phyloP scores from a whole-genome alignment of 176 grass and related monocot genomes.

The Rhynchospora tenuis region DNA sequence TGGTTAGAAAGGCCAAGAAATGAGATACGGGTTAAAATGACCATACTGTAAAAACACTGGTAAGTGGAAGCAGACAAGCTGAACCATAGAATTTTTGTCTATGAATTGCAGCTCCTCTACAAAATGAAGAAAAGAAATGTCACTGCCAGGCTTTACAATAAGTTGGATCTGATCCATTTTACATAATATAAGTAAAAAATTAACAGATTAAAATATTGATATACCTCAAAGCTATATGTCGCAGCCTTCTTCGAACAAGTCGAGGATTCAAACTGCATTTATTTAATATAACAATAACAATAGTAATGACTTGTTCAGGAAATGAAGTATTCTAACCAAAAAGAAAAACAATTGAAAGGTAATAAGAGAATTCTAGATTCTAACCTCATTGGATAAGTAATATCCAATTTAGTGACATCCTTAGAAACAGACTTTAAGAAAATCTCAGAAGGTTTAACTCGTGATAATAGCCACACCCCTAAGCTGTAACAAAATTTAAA shows the following conservation, averaged over 20 bases:
- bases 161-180: neutral
- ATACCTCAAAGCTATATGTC: slow-evolving; percentile 85
- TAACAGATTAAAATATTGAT: slow-evolving; percentile 14
- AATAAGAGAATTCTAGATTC: neutral
- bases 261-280: slow-evolving; percentile 81
- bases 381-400: slow-evolving; percentile 71
- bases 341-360: slow-evolving; percentile 1
- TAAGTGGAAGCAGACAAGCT: slow-evolving; percentile 61
- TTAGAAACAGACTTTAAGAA: slow-evolving; percentile 83
- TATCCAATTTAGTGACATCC: slow-evolving; percentile 61
- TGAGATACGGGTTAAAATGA: neutral
- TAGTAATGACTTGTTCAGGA: neutral
- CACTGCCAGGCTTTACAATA: slow-evolving; percentile 20
- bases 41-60: slow-evolving; percentile 75
- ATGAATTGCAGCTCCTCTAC: slow-evolving; percentile 62
- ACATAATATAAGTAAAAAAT: neutral
- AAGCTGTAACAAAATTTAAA: slow-evolving; percentile 40
- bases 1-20: neutral
- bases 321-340: neutral
- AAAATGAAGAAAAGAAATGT: neutral
- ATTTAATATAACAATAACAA: neutral
- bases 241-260: slow-evolving; percentile 77
- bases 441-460: slow-evolving; percentile 76
- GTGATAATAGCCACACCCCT: slow-evolving; percentile 71
- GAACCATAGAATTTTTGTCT: slow-evolving; percentile 81